A percentile compares a stretch with the other conserved stretches of the same genome.
Evolutionary conservation across 371 early-diverging fungal species (phyloP).

Genomic region (Neoconidiobolus thromboides): DNA sequence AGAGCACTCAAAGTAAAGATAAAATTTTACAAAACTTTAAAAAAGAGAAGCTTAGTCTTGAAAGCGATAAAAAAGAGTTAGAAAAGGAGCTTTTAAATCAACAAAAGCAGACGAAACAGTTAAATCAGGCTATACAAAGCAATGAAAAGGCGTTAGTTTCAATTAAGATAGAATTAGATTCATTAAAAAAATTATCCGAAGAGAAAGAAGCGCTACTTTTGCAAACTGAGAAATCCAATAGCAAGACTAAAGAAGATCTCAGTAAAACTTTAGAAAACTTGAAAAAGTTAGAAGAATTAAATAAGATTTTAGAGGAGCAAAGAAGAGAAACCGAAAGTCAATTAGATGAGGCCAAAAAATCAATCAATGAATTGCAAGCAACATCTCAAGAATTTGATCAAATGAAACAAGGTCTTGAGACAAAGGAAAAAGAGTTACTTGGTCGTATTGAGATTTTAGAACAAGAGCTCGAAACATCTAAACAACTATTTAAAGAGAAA

Average conservation of each 20-base stretch:
- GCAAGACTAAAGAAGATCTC: not conserved
- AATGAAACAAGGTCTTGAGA: not conserved
- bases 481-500: conserved; percentile 1
- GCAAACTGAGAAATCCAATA: not conserved
- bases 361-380: not conserved
- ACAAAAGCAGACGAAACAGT: not conserved
- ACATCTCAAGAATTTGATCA: not conserved
- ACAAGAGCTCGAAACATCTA: conserved; percentile 1
- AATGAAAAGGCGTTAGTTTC: not conserved
- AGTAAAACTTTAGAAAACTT: not conserved
- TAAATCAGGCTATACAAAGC: not conserved
- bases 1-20: not conserved
- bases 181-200: not conserved
- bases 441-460: not conserved
- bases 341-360: not conserved
- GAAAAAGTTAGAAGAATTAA: not conserved
- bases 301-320: not conserved
- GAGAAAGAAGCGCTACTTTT: not conserved
- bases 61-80: conserved; percentile 1
- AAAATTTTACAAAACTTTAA: not conserved
- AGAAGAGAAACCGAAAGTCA: not conserved
- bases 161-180: not conserved
- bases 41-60: not conserved
- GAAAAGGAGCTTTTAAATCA: not conserved
- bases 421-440: not conserved